phyloP scores from a whole-genome alignment of 2,329 filamentous ascomycete species.

The Aspergillus carbonarius region DNA sequence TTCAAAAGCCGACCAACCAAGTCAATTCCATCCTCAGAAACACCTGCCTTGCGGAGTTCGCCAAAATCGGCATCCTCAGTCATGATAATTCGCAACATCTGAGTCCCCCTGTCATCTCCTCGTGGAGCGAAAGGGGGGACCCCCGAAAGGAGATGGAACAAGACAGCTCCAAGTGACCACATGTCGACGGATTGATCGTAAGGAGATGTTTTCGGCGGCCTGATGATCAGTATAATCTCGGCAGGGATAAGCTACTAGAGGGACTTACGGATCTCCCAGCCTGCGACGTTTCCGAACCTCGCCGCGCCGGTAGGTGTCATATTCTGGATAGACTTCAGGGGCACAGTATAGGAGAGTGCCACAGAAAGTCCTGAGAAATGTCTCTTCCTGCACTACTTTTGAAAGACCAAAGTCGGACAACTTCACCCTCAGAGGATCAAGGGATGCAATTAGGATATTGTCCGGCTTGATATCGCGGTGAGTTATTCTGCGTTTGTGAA shows the following conservation, averaged over 20 bases:
- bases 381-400: constrained; percentile 88
- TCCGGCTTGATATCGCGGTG: constrained; percentile 99
- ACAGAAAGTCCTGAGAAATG: constrained; percentile 93
- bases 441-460: constrained; percentile 81
- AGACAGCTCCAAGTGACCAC: constrained; percentile 91
- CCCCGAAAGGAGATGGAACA: constrained; percentile 81
- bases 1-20: constrained; percentile 79
- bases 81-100: constrained; percentile 82
- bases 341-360: constrained; percentile 95
- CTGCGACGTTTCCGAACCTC: constrained; percentile 64
- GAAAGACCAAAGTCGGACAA: constrained; percentile 95
- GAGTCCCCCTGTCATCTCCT: constrained; percentile 71
- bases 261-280: constrained; percentile 46
- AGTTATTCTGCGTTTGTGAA: constrained; percentile 85
- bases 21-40: constrained; percentile 69
- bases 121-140: constrained; percentile 78
- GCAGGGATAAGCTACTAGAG: neutral
- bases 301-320: constrained; percentile 62
- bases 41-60: constrained; percentile 57
- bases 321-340: constrained; percentile 90
- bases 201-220: constrained; percentile 55
- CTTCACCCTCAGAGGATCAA: constrained; percentile 77
- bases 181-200: constrained; percentile 94
- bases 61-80: constrained; percentile 66
- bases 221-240: constrained; percentile 27